Conservation (phyloP, 352 stramenopile genomes). For the Phytopythium helicoides region DNA sequence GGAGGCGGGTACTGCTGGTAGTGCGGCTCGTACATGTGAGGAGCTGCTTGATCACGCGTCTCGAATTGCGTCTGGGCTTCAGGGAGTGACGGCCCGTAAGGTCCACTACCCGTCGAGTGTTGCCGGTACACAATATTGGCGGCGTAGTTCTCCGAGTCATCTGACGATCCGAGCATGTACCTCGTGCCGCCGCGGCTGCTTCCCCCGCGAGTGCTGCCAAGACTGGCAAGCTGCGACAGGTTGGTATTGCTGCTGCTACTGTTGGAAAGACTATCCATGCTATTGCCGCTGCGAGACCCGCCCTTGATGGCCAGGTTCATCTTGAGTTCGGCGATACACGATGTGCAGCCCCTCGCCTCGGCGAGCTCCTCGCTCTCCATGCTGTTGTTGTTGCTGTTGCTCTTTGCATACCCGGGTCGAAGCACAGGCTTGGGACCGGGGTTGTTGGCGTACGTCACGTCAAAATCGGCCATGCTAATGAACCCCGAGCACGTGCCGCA, state of each 20-base stretch:
- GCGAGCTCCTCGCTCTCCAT: constrained; percentile 21
- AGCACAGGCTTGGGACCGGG: background rate
- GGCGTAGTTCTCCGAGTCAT: constrained; percentile 2
- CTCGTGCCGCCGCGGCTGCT: background rate
- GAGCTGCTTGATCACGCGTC: constrained; percentile 6
- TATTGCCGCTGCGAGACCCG: constrained; percentile 4
- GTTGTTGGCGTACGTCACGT: constrained; percentile 17
- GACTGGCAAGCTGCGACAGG: constrained; percentile 21
- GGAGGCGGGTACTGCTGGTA: constrained; percentile 13
- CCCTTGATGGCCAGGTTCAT: constrained; percentile 26
- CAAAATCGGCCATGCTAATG: constrained; percentile 33
- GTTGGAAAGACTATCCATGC: constrained; percentile 8
- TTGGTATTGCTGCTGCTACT: constrained; percentile 13
- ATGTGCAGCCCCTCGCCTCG: constrained; percentile 37
- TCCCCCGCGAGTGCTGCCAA: constrained; percentile 4
- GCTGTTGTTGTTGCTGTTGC: constrained; percentile 12
- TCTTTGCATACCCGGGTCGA: constrained; percentile 10
- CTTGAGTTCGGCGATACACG: constrained; percentile 25
- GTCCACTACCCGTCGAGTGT: background rate
- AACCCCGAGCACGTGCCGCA: constrained; percentile 65
- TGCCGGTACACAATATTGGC: background rate
- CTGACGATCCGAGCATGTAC: background rate
- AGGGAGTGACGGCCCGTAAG: constrained; percentile 1
- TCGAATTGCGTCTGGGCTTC: constrained; percentile 8
- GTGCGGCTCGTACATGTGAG: constrained; percentile 1